Base-by-base conservation (phyloP, 1,139 yeast genomes). In the Lizanozyma gosingica region DNA sequence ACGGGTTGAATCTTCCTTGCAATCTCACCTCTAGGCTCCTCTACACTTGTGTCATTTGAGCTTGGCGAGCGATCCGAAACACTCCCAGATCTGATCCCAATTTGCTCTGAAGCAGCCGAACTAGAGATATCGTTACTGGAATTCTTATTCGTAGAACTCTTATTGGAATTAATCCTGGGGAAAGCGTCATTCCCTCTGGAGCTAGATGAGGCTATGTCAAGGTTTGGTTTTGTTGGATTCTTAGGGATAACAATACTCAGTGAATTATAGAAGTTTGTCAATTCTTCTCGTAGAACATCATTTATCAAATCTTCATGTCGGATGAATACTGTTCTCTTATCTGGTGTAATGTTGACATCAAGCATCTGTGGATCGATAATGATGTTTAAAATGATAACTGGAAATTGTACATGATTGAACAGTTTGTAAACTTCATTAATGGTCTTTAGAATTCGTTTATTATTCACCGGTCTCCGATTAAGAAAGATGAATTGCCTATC, bases 291-390 rank as follows among this genome's bases (percentile, higher is more conserved):
- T 2, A 87, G 50, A 1, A 62, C 59, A 34, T 80, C 83, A 6
- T 83, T 51, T 1, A 88, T 56, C 14, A 61, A 57, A 3, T 60
- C 58, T 55, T 90, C 97, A 45, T 78, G 70, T 42, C 83, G 90
- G 1, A 92, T 55, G 49, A 86, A 54, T 2, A 92, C 68, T 2
- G 78, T 74, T 37, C 94, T 66, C 55, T 92, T 92, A 55, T 92
- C 97, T 0, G 98, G 98, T 0, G 95, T 80, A 1, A 94, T 83
- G 58, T 92, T 92, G 15, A 92, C 71, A 60, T 92, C 99, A 33
- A 85, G 58, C 17, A 67, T 63, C 17, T 57, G 53, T 0, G 83
- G 68, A 36, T 73, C 70, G 11, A 87, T 57, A 8, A 55, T 53
- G 33, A 92, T 50, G 56, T 94, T 71, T 2, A 86, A 53, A 1